Conservation (phyloP, 192 early-diverging fungal species). For the Mortierella claussenii region DNA sequence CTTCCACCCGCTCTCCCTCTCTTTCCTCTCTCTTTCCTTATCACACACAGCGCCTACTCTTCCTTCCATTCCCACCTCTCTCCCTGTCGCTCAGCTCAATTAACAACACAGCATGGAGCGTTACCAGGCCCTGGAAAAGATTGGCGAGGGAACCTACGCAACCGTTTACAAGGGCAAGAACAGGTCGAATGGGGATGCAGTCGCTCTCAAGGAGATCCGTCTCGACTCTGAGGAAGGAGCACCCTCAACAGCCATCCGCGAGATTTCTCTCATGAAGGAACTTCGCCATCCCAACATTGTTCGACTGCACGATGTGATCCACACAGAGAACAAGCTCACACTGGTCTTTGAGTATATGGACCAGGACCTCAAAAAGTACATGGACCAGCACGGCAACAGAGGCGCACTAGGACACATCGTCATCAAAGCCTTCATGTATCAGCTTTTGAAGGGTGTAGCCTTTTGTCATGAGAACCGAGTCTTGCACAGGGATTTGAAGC, state of each 20-base stretch:
- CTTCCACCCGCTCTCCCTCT: not conserved
- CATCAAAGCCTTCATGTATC: slow-evolving; percentile 87
- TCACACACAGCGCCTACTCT: no score
- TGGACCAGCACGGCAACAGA: slow-evolving; percentile 77
- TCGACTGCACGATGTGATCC: slow-evolving; percentile 83
- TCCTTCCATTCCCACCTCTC: not conserved
- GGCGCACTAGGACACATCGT: slow-evolving; percentile 70
- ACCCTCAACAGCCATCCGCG: slow-evolving; percentile 96
- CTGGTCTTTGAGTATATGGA: slow-evolving; percentile 92
- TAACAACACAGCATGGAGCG: slow-evolving; percentile 36
- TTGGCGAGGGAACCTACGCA: slow-evolving; percentile 98
- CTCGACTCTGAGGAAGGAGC: slow-evolving; percentile 93
- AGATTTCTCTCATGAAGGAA: slow-evolving; percentile 98
- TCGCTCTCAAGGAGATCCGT: slow-evolving; percentile 96
- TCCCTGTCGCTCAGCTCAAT: not conserved
- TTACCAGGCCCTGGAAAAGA: slow-evolving; percentile 87
- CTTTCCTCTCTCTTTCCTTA: no score
- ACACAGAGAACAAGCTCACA: slow-evolving; percentile 86
- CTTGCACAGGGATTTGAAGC: slow-evolving; percentile 87
- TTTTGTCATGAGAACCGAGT: slow-evolving; percentile 89
- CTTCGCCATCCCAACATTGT: slow-evolving; percentile 94
- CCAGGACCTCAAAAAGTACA: slow-evolving; percentile 88
- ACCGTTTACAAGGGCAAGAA: slow-evolving; percentile 89
- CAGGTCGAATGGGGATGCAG: slow-evolving; percentile 80
- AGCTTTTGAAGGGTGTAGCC: slow-evolving; percentile 82